Evolutionary conservation across 352 stramenopile genomes (phyloP).

Genomic region (Achlya hypogyna): DNA sequence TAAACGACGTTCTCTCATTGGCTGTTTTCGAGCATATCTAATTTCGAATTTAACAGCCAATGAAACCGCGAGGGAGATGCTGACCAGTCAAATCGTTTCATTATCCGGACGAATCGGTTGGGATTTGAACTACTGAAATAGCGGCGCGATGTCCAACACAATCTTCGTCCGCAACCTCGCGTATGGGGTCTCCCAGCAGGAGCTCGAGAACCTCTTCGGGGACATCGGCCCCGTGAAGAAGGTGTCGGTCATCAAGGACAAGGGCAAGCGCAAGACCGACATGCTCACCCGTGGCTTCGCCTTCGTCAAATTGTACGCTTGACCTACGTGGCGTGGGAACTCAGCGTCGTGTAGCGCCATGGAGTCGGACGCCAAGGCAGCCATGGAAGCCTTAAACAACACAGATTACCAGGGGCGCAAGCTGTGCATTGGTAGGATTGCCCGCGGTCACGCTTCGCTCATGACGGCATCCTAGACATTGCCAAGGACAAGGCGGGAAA

Average conservation of each 20-base stretch:
- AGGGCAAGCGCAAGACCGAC: conserved; percentile 73
- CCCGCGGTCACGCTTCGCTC: neutral
- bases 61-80: neutral
- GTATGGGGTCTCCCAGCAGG: conserved; percentile 75
- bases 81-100: neutral
- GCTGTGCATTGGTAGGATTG: conserved; percentile 72
- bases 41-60: no score
- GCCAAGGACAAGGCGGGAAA: conserved; percentile 61
- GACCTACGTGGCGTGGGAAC: neutral
- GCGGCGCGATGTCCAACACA: conserved; percentile 21
- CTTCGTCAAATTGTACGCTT: conserved; percentile 78
- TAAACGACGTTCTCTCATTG: no score
- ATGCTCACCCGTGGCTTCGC: conserved; percentile 75
- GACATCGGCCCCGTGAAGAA: conserved; percentile 76
- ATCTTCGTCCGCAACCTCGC: conserved; percentile 83
- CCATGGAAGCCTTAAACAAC: conserved; percentile 68
- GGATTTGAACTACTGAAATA: neutral
- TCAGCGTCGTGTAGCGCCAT: conserved; percentile 40
- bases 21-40: no score
- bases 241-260: conserved; percentile 85
- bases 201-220: conserved; percentile 75
- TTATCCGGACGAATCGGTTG: neutral
- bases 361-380: conserved; percentile 51
- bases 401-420: conserved; percentile 66
- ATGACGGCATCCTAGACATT: conserved; percentile 33